phyloP scores from a whole-genome alignment of 2,329 filamentous ascomycete species.

The Acarospora socialis region DNA sequence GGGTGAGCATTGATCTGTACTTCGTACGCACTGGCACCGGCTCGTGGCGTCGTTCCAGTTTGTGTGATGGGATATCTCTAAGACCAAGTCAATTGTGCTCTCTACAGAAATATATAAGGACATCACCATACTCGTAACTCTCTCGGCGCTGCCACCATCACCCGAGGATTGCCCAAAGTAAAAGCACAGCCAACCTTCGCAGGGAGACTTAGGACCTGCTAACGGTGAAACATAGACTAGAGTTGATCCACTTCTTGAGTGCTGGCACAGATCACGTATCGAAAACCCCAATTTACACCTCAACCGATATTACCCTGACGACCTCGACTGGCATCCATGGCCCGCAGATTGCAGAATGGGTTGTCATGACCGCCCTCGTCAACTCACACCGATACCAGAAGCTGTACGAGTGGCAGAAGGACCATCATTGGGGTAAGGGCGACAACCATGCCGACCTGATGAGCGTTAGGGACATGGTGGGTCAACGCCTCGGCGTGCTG shows the following conservation, averaged over 20 bases:
- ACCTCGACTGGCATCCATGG: conserved; percentile 44
- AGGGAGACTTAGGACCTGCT: conserved; percentile 2
- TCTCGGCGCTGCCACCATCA: conserved; percentile 30
- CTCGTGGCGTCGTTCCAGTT: conserved; percentile 2
- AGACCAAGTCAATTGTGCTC: neutral
- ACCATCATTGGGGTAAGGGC: conserved; percentile 36
- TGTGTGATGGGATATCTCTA: neutral
- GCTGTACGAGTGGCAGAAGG: conserved; percentile 44
- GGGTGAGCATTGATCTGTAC: no score
- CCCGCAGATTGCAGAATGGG: conserved; percentile 54
- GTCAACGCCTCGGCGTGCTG: conserved; percentile 43
- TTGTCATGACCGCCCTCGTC: conserved; percentile 46
- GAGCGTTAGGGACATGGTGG: conserved; percentile 39
- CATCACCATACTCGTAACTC: conserved; percentile 34
- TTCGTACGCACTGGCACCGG: no score
- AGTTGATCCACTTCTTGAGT: conserved; percentile 42
- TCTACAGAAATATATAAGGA: conserved; percentile 26
- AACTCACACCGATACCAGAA: conserved; percentile 39
- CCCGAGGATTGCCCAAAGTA: conserved; percentile 19
- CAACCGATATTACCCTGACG: conserved; percentile 38
- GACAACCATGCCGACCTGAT: conserved; percentile 18
- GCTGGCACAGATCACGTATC: conserved; percentile 43
- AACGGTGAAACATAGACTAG: conserved; percentile 17
- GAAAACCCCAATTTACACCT: conserved; percentile 38
- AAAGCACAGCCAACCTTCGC: conserved; percentile 6